phyloP scores from a whole-genome alignment of 75 land plant species.

The Cupressus sempervirens region DNA sequence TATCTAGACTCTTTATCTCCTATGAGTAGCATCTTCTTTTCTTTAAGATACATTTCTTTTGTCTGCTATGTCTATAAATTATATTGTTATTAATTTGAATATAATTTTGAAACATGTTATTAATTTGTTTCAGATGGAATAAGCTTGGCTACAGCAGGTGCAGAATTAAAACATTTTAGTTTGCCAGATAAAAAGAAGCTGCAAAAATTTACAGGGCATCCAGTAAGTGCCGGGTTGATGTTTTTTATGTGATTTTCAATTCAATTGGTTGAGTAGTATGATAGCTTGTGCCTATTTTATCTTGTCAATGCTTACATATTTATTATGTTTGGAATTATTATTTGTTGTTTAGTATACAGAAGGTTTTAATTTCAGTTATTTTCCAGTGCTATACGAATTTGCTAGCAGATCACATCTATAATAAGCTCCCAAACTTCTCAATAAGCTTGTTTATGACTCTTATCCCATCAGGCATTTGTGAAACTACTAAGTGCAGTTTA shows the following conservation, averaged over 20 bases:
- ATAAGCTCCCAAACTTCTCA: too few relatives aligned
- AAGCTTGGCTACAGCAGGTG: constrained; percentile 58
- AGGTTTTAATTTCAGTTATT: neutral
- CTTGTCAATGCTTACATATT: neutral
- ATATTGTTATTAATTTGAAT: neutral
- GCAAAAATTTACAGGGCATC: constrained; percentile 91
- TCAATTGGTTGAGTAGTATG: neutral
- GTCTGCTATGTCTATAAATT: neutral
- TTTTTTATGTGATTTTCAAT: neutral
- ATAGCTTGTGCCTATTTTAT: neutral
- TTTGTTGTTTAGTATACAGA: neutral
- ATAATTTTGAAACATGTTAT: neutral
- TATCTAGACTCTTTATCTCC: neutral
- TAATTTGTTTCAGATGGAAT: constrained; percentile 63
- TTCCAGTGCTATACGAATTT: neutral
- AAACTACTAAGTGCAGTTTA: neutral
- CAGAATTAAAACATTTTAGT: constrained; percentile 62
- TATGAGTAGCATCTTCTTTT: neutral
- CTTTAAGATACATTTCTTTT: neutral
- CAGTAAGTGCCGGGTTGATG: constrained; percentile 45
- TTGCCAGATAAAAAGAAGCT: constrained; percentile 58
- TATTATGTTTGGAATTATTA: neutral
- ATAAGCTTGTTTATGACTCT: too few relatives aligned
- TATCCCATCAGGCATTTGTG: too few relatives aligned
- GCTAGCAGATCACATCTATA: neutral